Evolutionary conservation across 495 filamentous ascomycete genomes (phyloP).

Genomic region (Penicillium coffeae): DNA sequence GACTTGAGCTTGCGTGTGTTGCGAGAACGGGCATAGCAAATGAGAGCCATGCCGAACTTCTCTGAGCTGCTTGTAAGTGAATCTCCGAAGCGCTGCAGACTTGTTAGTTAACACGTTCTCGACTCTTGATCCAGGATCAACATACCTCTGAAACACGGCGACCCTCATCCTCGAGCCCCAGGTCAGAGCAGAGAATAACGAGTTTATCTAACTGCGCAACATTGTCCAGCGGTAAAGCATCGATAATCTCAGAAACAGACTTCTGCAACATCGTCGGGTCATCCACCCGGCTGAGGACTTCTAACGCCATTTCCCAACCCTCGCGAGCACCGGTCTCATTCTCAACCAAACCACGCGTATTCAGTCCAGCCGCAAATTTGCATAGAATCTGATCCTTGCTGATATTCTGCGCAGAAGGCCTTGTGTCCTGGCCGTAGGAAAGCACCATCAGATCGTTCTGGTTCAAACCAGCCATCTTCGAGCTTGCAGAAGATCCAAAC

Average conservation of each 20-base stretch:
- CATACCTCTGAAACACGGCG: constrained; percentile 72
- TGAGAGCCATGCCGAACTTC: constrained; percentile 73
- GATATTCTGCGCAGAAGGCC: constrained; percentile 15
- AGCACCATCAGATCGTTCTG: constrained; percentile 62
- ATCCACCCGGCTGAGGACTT: constrained; percentile 70
- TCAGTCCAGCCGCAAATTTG: constrained; percentile 61
- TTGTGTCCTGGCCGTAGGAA: constrained; percentile 43
- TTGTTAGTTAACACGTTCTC: constrained; percentile 4
- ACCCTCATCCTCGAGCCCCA: constrained; percentile 68
- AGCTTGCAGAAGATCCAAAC: constrained; percentile 45
- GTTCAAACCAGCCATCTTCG: constrained; percentile 42
- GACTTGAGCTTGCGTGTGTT: constrained; percentile 69
- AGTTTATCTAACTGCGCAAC: constrained; percentile 68
- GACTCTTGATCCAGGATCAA: background rate
- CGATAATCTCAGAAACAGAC: constrained; percentile 62
- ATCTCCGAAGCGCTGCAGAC: constrained; percentile 69
- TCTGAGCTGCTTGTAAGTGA: constrained; percentile 59
- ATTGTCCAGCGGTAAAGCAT: constrained; percentile 60
- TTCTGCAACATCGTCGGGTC: constrained; percentile 60
- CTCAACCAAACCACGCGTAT: constrained; percentile 39
- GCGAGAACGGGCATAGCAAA: constrained; percentile 82
- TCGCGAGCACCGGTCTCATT: constrained; percentile 45
- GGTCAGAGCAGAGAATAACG: constrained; percentile 62
- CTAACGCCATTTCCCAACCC: constrained; percentile 84
- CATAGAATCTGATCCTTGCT: constrained; percentile 66